Conservation (phyloP, 2,329 filamentous ascomycete genomes). For the Aspergillus udagawae region DNA sequence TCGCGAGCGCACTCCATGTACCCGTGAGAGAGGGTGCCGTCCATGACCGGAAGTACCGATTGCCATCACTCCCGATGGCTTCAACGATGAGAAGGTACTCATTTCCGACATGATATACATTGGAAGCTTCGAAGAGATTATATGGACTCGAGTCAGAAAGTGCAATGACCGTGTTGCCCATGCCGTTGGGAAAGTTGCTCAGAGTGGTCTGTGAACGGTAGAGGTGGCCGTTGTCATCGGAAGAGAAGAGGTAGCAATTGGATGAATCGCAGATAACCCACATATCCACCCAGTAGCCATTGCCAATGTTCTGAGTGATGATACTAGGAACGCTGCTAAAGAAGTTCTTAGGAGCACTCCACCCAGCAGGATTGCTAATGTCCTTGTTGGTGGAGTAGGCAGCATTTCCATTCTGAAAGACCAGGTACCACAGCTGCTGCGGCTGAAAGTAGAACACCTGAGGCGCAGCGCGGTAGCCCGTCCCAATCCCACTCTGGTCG, state of each 20-base stretch:
- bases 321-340: conserved; percentile 1
- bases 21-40: not conserved
- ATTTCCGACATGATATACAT: not conserved
- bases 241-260: conserved; percentile 2
- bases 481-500: conserved; percentile 1
- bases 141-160: not conserved
- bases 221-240: conserved; percentile 4
- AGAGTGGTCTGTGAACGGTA: conserved; percentile 1
- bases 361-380: conserved; percentile 1
- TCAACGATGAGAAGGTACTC: conserved; percentile 1
- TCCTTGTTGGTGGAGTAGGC: conserved; percentile 5
- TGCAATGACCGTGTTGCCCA: conserved; percentile 4
- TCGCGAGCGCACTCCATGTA: not conserved
- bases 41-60: conserved; percentile 4
- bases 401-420: conserved; percentile 4
- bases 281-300: conserved; percentile 3
- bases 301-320: not conserved
- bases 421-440: conserved; percentile 2
- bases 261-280: conserved; percentile 2
- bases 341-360: conserved; percentile 3
- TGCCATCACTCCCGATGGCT: conserved; percentile 1
- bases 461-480: conserved; percentile 5
- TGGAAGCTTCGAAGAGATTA: conserved; percentile 1
- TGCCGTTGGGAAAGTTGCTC: conserved; percentile 1
- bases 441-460: conserved; percentile 4